A percentile compares a stretch with the other conserved stretches of the same genome.
Conservation (phyloP, 2,329 filamentous ascomycete species). For the Fusarium beomiforme region DNA sequence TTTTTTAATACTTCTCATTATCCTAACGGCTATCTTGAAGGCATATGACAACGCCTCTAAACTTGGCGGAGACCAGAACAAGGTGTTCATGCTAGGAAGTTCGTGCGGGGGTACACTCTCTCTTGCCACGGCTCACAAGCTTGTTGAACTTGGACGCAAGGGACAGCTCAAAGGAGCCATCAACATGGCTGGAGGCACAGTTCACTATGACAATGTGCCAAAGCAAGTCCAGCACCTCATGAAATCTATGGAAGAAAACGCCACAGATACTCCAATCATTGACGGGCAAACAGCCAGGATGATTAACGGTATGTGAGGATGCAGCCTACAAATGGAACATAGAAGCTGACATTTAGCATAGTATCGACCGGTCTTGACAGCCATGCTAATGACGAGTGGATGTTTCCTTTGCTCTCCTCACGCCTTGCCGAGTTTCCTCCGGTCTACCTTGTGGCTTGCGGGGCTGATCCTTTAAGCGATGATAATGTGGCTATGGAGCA, state of each 20-base stretch:
- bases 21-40: background rate
- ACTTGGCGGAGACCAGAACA: accelerated
- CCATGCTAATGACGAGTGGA: background rate
- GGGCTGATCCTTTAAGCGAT: background rate
- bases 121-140: accelerated
- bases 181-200: background rate
- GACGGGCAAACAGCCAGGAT: background rate
- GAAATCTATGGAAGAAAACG: background rate
- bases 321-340: accelerated
- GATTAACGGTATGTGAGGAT: background rate
- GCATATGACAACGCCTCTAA: background rate
- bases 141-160: accelerated
- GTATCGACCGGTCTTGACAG: background rate
- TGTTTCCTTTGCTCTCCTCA: background rate
- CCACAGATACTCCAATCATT: background rate
- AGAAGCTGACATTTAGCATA: accelerated
- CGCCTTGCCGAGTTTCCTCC: background rate
- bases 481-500: background rate
- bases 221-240: background rate
- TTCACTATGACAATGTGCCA: background rate
- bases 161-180: background rate
- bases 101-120: accelerated
- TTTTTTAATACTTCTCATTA: background rate
- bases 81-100: accelerated
- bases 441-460: background rate